Percentiles rank a stretch among this genome's conserved stretches.
These are phyloP conservation scores for Heterobasidion irregulare DNA, from an alignment of 1,284 basidiomycete species.

Conservation along the genomic window DNA sequence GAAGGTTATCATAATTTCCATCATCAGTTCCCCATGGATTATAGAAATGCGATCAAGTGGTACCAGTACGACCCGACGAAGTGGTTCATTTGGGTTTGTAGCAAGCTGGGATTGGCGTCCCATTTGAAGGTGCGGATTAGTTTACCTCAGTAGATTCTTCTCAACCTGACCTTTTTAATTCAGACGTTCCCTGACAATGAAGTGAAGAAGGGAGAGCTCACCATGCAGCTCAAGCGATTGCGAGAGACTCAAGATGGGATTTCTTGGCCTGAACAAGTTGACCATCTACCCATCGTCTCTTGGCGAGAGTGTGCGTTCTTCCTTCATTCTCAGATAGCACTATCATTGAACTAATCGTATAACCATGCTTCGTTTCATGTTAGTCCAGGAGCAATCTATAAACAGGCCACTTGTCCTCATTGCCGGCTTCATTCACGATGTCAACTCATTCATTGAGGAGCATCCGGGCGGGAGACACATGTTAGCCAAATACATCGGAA, in stretches of 20 bases:
- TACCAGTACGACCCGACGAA: slow-evolving; percentile 66
- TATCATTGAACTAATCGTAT: neutral
- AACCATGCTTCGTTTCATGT: neutral
- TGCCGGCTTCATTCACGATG: slow-evolving; percentile 87
- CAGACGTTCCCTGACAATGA: slow-evolving; percentile 75
- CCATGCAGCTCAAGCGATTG: slow-evolving; percentile 78
- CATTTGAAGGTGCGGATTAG: slow-evolving; percentile 50
- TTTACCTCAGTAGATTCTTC: neutral
- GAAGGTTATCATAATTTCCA: slow-evolving; percentile 95
- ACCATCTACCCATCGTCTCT: slow-evolving; percentile 67
- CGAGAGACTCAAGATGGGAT: slow-evolving; percentile 58
- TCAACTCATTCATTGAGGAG: slow-evolving; percentile 75
- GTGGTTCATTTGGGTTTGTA: slow-evolving; percentile 76
- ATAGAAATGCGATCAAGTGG: slow-evolving; percentile 66
- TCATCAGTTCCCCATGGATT: slow-evolving; percentile 84
- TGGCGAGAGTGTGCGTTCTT: slow-evolving; percentile 70
- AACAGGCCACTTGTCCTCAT: slow-evolving; percentile 75
- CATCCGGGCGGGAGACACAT: slow-evolving; percentile 76
- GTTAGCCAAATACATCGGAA: slow-evolving; percentile 58
- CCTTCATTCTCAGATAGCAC: neutral
- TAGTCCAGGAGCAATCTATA: slow-evolving; percentile 67
- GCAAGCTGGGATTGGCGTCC: slow-evolving; percentile 60
- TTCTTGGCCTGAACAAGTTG: slow-evolving; percentile 57
- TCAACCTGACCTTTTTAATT: neutral
- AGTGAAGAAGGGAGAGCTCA: slow-evolving; percentile 75